A percentile compares a stretch with the other conserved stretches of the same genome.
These are phyloP conservation scores for Leccinum aurantiacum DNA, from an alignment of 768 basidiomycete species.

Conservation along the genomic window DNA sequence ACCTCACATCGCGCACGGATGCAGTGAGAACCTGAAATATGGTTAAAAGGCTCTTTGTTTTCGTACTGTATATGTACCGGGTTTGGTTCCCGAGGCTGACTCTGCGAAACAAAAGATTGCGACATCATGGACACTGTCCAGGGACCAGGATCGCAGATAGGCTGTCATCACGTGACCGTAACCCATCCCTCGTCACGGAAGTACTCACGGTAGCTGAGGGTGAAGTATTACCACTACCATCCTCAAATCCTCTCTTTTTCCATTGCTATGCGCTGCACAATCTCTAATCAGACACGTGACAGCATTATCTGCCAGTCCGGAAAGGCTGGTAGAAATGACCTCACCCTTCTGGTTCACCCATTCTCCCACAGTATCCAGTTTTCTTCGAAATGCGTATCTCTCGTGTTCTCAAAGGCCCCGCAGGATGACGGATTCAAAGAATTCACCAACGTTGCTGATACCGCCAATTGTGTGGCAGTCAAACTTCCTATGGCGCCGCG, in stretches of 20 bases:
- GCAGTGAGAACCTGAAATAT: slow-evolving; percentile 56
- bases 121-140: slow-evolving; percentile 16
- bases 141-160: too few species aligned
- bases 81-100: slow-evolving; percentile 21
- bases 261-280: slow-evolving; percentile 26
- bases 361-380: slow-evolving; percentile 25
- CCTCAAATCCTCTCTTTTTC: not conserved
- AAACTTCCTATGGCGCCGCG: slow-evolving; percentile 24
- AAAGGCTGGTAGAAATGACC: not conserved
- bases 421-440: slow-evolving; percentile 25
- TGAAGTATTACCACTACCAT: too few species aligned
- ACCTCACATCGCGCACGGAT: slow-evolving; percentile 78
- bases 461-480: slow-evolving; percentile 18
- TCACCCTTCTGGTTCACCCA: slow-evolving; percentile 22
- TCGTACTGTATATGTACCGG: slow-evolving; percentile 20
- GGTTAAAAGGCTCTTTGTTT: slow-evolving; percentile 4
- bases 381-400: slow-evolving; percentile 15
- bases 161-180: slow-evolving; percentile 13
- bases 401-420: slow-evolving; percentile 20
- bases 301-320: slow-evolving; percentile 23
- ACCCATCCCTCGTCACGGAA: not conserved
- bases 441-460: slow-evolving; percentile 2
- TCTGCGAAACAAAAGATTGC: slow-evolving; percentile 17
- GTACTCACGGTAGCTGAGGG: not conserved
- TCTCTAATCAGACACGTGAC: slow-evolving; percentile 40